phyloP scores from a whole-genome alignment of 2,329 filamentous ascomycete species.

The Pseudogymnoascus sp. region DNA sequence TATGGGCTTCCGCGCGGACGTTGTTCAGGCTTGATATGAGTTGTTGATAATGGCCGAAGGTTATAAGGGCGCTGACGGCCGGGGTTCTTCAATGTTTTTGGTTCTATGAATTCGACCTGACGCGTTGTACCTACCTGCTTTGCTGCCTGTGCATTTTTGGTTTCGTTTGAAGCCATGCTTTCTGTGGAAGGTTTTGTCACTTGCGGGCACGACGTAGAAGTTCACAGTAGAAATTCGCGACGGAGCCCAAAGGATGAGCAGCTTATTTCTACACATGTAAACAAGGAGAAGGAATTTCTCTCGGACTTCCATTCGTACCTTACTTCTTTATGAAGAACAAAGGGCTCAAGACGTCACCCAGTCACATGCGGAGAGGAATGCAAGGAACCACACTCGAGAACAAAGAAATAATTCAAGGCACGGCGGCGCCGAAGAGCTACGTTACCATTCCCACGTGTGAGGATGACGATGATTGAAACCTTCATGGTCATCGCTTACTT shows the following conservation, averaged over 20 bases:
- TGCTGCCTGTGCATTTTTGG: background rate
- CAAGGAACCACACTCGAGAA: background rate
- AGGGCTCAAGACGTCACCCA: background rate
- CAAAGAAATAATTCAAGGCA: slow-evolving; percentile 3
- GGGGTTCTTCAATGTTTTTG: background rate
- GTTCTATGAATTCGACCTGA: background rate
- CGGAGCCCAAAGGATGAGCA: background rate
- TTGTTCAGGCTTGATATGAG: background rate
- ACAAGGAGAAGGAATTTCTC: background rate
- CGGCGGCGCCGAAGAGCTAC: background rate
- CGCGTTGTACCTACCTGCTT: background rate
- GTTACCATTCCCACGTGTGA: background rate
- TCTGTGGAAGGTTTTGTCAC: background rate
- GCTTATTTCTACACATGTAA: slow-evolving; percentile 4
- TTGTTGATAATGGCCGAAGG: slow-evolving; percentile 9
- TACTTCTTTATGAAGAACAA: slow-evolving; percentile 2
- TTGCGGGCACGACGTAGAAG: background rate
- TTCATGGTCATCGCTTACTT: background rate
- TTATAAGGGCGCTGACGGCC: background rate
- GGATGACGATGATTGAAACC: background rate
- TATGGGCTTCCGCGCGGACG: background rate
- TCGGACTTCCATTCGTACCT: background rate
- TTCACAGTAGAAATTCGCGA: background rate
- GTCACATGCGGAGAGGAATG: background rate
- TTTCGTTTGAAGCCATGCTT: slow-evolving; percentile 6